Percentiles rank a stretch among this genome's conserved stretches.
These are phyloP conservation scores for Tetrahymena elliotti DNA, from an alignment of 73 alveolate species.

Conservation along the genomic window DNA sequence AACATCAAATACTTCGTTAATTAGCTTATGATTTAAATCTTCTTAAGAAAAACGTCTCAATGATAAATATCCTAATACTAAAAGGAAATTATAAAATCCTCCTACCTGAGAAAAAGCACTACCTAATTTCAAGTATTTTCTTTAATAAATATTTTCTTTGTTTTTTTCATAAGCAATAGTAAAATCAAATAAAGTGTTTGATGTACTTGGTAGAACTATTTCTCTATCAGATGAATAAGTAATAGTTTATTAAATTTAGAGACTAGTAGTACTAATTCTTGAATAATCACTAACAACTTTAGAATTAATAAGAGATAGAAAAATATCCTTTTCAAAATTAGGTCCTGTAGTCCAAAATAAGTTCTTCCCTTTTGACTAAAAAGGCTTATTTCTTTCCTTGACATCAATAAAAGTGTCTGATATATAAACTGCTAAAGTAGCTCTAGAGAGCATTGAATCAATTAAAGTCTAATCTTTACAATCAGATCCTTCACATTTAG, in stretches of 20 bases:
- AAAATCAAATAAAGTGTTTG: neutral
- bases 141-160: neutral
- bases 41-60: neutral
- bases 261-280: neutral
- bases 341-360: neutral
- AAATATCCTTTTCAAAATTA: neutral
- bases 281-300: neutral
- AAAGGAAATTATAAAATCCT: neutral
- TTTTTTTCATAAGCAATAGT: neutral
- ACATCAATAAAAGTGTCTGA: neutral
- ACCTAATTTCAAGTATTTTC: neutral
- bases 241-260: neutral
- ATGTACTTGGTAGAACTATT: neutral
- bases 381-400: neutral
- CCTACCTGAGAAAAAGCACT: neutral
- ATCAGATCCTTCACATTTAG: neutral
- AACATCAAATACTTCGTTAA: neutral
- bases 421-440: neutral
- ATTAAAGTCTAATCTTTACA: neutral
- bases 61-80: neutral
- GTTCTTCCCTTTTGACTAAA: neutral
- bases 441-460: neutral
- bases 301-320: neutral
- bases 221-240: neutral
- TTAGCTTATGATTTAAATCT: neutral